Conservation (phyloP, 202 grass and related monocot species). For the Setaria viridis region DNA sequence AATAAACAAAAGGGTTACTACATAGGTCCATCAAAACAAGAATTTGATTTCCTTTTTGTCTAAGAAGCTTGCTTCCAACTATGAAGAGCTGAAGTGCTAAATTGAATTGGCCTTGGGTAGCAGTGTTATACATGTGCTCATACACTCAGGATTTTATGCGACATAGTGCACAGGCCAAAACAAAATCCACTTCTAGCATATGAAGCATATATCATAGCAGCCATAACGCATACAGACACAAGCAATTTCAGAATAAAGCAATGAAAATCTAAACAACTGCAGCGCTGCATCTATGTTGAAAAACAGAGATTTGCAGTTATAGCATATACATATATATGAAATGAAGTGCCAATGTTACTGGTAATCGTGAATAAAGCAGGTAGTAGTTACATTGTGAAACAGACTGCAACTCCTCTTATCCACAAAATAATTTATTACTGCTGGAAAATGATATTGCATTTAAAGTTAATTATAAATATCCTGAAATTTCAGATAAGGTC, state of each 20-base stretch:
- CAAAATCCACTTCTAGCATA: background rate
- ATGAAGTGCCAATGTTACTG: no score
- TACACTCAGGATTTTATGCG: background rate
- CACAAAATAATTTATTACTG: background rate
- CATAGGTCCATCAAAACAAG: no score
- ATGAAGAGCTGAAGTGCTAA: background rate
- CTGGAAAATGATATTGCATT: background rate
- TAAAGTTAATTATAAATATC: background rate
- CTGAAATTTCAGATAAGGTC: background rate
- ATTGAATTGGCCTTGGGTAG: background rate
- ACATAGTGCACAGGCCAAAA: background rate
- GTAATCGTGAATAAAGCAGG: no score
- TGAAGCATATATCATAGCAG: background rate
- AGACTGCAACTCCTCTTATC: background rate
- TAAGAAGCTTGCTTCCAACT: background rate
- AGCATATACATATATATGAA: no score
- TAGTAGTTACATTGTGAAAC: background rate
- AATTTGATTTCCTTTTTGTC: no score
- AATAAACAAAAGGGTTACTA: no score
- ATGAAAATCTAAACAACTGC: background rate
- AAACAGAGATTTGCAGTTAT: background rate
- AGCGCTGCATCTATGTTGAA: background rate
- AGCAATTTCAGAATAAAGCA: background rate
- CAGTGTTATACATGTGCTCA: background rate
- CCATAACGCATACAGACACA: background rate